These are phyloP conservation scores for Hygrophoropsis aurantiaca DNA, from an alignment of 768 basidiomycete genomes.

Conservation along the genomic window DNA sequence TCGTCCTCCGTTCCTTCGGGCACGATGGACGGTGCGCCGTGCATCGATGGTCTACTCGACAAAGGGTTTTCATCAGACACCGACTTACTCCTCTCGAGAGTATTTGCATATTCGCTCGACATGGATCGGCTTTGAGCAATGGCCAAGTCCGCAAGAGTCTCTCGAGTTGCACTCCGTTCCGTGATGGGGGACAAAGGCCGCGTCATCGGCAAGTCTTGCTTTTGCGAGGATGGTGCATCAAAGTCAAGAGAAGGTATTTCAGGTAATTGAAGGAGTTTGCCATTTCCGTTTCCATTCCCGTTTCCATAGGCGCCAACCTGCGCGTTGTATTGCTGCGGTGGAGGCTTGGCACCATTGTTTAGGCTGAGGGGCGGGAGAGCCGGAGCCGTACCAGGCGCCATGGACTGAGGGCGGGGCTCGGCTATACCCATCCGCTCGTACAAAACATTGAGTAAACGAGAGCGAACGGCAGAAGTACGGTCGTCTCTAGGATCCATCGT, in stretches of 20 bases:
- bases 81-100: conserved; percentile 10
- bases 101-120: conserved; percentile 16
- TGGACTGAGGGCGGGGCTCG: conserved; percentile 15
- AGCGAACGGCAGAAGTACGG: conserved; percentile 68
- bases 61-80: conserved; percentile 28
- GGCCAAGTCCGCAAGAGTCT: conserved; percentile 23
- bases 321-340: conserved; percentile 26
- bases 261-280: conserved; percentile 23
- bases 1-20: conserved; percentile 14
- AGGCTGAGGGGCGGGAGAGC: conserved; percentile 17
- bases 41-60: conserved; percentile 4
- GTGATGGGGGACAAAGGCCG: conserved; percentile 65
- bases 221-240: conserved; percentile 21
- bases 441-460: conserved; percentile 60
- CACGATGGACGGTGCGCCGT: conserved; percentile 17
- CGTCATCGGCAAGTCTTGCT: conserved; percentile 21
- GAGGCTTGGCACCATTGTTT: conserved; percentile 5
- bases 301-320: conserved; percentile 12
- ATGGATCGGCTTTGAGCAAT: conserved; percentile 14
- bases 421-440: conserved; percentile 59
- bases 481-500: conserved; percentile 75
- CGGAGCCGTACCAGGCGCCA: conserved; percentile 8
- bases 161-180: conserved; percentile 41
- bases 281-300: conserved; percentile 3
- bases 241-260: conserved; percentile 67